These are phyloP conservation scores for Silene vulgaris DNA, from an alignment of 179 eudicot genomes.

Conservation along the genomic window DNA sequence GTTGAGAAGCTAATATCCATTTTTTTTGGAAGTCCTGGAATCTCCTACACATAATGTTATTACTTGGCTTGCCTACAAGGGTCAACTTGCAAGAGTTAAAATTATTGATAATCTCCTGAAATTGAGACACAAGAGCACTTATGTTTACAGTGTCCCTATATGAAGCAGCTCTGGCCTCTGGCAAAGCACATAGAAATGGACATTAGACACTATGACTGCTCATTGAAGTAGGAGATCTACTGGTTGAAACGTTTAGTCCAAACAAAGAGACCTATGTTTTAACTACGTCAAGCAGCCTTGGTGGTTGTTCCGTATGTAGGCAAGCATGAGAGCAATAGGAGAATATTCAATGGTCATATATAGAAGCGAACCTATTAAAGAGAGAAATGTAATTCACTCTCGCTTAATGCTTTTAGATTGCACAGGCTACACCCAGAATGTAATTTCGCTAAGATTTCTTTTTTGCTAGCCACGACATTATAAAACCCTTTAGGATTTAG, in stretches of 20 bases:
- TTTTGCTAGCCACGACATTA: not conserved
- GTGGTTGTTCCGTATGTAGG: not conserved
- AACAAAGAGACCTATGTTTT: not conserved
- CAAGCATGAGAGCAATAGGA: not conserved
- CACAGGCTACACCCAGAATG: not conserved
- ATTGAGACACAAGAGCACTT: not conserved
- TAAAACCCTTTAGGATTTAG: not conserved
- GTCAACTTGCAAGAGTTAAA: not conserved
- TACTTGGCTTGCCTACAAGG: not conserved
- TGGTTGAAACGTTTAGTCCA: not conserved
- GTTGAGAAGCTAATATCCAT: not conserved
- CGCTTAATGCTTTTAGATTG: not conserved
- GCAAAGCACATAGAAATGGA: not conserved
- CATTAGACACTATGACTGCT: not conserved
- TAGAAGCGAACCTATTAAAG: not conserved
- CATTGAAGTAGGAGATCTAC: not conserved
- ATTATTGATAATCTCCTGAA: not conserved
- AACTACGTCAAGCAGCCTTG: not conserved
- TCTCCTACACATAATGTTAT: not conserved
- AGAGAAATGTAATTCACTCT: not conserved
- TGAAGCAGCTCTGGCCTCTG: slow-evolving; percentile 1
- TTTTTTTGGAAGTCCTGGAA: too few relatives aligned
- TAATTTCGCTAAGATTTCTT: not conserved
- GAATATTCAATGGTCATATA: not conserved
- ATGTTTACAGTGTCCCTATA: not conserved